These are phyloP conservation scores for Neopestalotiopsis clavispora DNA, from an alignment of 2,329 filamentous ascomycete genomes.

Conservation along the genomic window DNA sequence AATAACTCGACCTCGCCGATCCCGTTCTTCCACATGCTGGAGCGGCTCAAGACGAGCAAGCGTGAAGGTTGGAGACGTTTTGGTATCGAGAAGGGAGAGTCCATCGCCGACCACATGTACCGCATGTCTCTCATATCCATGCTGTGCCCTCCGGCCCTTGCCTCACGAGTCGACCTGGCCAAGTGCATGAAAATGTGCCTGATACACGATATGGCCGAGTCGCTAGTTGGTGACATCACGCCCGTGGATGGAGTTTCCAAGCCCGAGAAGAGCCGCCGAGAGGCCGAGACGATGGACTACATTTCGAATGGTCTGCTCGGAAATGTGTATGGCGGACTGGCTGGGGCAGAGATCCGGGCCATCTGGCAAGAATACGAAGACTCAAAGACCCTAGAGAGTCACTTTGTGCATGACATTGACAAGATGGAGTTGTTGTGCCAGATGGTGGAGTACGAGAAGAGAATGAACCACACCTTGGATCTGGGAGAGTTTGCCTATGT, in stretches of 20 bases:
- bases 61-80: constrained; percentile 96
- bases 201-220: constrained; percentile 96
- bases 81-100: constrained; percentile 80
- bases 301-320: constrained; percentile 76
- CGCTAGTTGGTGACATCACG: constrained; percentile 94
- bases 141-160: constrained; percentile 80
- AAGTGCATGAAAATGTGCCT: constrained; percentile 95
- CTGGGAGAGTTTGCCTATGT: constrained; percentile 88
- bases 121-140: constrained; percentile 97
- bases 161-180: constrained; percentile 73
- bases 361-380: constrained; percentile 98
- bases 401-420: constrained; percentile 95
- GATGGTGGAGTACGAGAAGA: constrained; percentile 94
- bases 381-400: constrained; percentile 78
- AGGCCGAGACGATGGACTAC: constrained; percentile 91
- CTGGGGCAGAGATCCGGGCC: constrained; percentile 72
- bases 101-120: constrained; percentile 99
- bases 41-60: constrained; percentile 94
- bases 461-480: constrained; percentile 68
- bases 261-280: constrained; percentile 85
- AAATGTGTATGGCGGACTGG: constrained; percentile 71
- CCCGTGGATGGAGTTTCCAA: constrained; percentile 87
- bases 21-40: constrained; percentile 92
- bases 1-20: constrained; percentile 74
- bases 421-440: constrained; percentile 95